Base-by-base conservation (phyloP, 805 yeast genomes). In the Candida pini region DNA sequence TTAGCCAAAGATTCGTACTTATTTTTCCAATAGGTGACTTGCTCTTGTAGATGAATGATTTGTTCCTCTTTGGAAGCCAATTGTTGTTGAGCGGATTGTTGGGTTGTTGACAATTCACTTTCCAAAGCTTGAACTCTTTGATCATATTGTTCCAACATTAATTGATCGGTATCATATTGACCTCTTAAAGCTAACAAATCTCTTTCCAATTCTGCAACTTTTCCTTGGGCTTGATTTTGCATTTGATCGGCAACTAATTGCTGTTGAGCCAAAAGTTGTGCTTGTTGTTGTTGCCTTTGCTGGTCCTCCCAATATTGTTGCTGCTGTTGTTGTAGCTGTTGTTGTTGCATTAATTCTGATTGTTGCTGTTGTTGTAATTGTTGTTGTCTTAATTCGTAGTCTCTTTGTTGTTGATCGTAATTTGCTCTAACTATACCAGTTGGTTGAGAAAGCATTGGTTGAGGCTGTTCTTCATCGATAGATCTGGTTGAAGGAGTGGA, bases 1-100 rank as follows among this genome's bases (percentile, higher is more conserved):
- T 86, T 86, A 5, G 96, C 96, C 43, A 89, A 68, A 0, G 92
- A 72, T 53, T 88, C 96, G 60, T 89, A 89, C 63, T 89, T 89
- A 35, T 74, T 75, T 42, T 84, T 77, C 95, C 96, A 89, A 41
- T 74, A 71, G 18, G 58, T 64, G 27, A 83, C 69, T 58, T 88
- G 95, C 35, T 84, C 89, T 49, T 81, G 87, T 30, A 86, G 56
- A 35, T 71, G 68, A 35, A 59, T 69, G 30, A 84, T 62, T 49
- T 81, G 79, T 42, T 85, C 92, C 46, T 84, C 87, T 49, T 83
- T 86, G 5, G 88, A 70, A 2, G 76, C 76, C 26, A 86, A 58
- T 57, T 86, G 95, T 51, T 78, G 81, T 24, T 76, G 69, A 0
- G 89, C 81, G 26, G 82, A 73, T 42, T 71, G 68, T 35, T 78